Base-by-base conservation (phyloP, 1,139 yeast species). In the Geotrichum reessii region DNA sequence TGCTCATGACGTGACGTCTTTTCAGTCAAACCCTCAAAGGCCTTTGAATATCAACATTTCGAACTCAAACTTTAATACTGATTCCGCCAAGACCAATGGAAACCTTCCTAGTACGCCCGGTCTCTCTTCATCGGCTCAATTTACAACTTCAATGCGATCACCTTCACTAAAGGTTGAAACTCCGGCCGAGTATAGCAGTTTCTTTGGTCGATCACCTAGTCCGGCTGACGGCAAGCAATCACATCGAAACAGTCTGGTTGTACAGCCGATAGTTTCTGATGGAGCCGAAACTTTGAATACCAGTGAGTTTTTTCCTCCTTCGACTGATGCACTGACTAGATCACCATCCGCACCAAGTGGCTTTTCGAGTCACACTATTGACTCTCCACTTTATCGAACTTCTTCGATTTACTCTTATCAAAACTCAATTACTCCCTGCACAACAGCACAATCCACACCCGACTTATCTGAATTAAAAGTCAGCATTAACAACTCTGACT, bases 401-500 rank as follows among this genome's bases (percentile, higher is more conserved):
- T 56, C 55, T 1, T 56, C 58, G 8, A 47, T 57, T 11, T 49
- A 33, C 31, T 37, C 58, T 24, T 50, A 46, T 24, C 58, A 53
- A 46, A 53, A 47, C 8, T 50, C 59, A 3, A 14, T 49, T 14
- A 50, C 59, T 3, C 59, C 59, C 33, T 57, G 56, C 27, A 44
- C 57, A 12, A 47, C 60, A 33, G 37, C 53, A 1, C 53, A 57
- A 40, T 47, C 60, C 8, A 51, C 52, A 4, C 52, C 55, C 33
- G 59, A 57, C n/a, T 33, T 57, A 7, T 52, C 42, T 19, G 50
- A 50, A 11, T 2, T 50, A 14, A 49, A 42, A 27, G 56, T 53
- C 14, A 55, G 50, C 17, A 28, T 54, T 11, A 59, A 57, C 47
- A 48, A 50, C 22, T 46, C 56, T 7, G 59, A 50, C 47, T 59